phyloP scores from a whole-genome alignment of 2,329 filamentous ascomycete species.

The Talaromyces sp. region DNA sequence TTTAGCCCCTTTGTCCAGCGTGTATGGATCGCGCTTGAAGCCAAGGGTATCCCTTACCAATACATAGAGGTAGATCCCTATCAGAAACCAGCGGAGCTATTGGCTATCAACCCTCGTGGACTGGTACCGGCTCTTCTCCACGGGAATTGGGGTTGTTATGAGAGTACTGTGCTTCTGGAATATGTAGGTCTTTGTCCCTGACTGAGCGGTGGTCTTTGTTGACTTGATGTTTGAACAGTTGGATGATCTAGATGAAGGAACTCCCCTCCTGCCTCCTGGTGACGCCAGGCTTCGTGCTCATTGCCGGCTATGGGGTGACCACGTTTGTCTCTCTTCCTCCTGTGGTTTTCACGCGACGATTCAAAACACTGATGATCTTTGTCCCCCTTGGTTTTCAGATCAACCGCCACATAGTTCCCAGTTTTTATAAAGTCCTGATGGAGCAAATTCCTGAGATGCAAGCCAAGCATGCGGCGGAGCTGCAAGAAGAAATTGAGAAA shows the following conservation, averaged over 20 bases:
- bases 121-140: slow-evolving; percentile 73
- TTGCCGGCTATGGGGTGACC: slow-evolving; percentile 72
- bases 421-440: slow-evolving; percentile 71
- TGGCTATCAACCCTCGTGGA: slow-evolving; percentile 72
- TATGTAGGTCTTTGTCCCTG: slow-evolving; percentile 55
- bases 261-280: slow-evolving; percentile 60
- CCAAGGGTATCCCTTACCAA: slow-evolving; percentile 73
- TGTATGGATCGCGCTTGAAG: slow-evolving; percentile 83
- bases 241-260: slow-evolving; percentile 64
- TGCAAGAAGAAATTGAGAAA: slow-evolving; percentile 63
- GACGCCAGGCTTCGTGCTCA: slow-evolving; percentile 66
- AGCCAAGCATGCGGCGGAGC: slow-evolving; percentile 54
- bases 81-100: slow-evolving; percentile 59
- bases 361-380: background rate
- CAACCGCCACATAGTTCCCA: slow-evolving; percentile 70
- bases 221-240: slow-evolving; percentile 48
- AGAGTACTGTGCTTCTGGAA: slow-evolving; percentile 79
- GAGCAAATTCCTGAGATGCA: slow-evolving; percentile 60
- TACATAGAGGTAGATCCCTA: slow-evolving; percentile 84
- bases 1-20: slow-evolving; percentile 75
- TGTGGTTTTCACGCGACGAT: background rate
- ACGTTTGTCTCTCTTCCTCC: slow-evolving; percentile 9
- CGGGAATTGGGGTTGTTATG: slow-evolving; percentile 76
- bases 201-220: background rate
- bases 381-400: slow-evolving; percentile 54